phyloP scores from a whole-genome alignment of 164 flowering plant species.

The Houttuynia cordata region DNA sequence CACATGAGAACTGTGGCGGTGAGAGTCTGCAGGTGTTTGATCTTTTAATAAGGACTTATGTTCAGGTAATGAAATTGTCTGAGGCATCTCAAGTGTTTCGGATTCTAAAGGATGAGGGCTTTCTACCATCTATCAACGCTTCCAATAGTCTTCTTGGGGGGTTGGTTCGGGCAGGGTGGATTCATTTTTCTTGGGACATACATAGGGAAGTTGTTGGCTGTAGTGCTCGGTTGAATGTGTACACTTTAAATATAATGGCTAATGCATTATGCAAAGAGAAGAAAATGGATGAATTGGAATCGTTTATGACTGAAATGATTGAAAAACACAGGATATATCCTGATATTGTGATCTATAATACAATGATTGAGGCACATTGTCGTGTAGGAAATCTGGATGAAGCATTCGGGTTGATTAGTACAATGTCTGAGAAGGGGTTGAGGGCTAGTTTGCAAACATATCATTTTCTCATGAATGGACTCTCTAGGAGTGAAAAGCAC shows the following conservation, averaged over 20 bases:
- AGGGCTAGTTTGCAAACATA: slow-evolving; percentile 45
- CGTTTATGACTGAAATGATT: slow-evolving; percentile 51
- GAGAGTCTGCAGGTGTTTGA: slow-evolving; percentile 46
- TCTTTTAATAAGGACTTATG: slow-evolving; percentile 74
- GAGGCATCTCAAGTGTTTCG: slow-evolving; percentile 59
- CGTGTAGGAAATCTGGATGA: slow-evolving; percentile 47
- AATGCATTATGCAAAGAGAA: slow-evolving; percentile 70
- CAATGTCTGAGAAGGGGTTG: slow-evolving; percentile 48
- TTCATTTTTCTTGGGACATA: slow-evolving; percentile 66
- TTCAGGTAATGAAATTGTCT: slow-evolving; percentile 71
- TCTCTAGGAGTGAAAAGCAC: slow-evolving; percentile 52
- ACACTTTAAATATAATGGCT: slow-evolving; percentile 77
- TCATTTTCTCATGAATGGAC: slow-evolving; percentile 54
- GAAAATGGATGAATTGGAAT: slow-evolving; percentile 29
- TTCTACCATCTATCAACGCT: slow-evolving; percentile 52
- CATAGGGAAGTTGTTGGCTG: slow-evolving; percentile 35
- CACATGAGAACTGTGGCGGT: slow-evolving; percentile 28
- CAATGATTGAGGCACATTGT: slow-evolving; percentile 49
- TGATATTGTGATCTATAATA: slow-evolving; percentile 66
- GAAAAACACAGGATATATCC: slow-evolving; percentile 40
- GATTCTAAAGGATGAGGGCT: slow-evolving; percentile 33
- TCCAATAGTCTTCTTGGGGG: slow-evolving; percentile 82
- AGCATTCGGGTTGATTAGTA: slow-evolving; percentile 44
- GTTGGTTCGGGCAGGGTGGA: slow-evolving; percentile 70
- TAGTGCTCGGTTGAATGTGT: slow-evolving; percentile 46